Evolutionary conservation across 2,329 filamentous ascomycete genomes (phyloP), one percentile per base, ranked within the genome.

Genomic region (Calonectria pseudoturangicola): DNA sequence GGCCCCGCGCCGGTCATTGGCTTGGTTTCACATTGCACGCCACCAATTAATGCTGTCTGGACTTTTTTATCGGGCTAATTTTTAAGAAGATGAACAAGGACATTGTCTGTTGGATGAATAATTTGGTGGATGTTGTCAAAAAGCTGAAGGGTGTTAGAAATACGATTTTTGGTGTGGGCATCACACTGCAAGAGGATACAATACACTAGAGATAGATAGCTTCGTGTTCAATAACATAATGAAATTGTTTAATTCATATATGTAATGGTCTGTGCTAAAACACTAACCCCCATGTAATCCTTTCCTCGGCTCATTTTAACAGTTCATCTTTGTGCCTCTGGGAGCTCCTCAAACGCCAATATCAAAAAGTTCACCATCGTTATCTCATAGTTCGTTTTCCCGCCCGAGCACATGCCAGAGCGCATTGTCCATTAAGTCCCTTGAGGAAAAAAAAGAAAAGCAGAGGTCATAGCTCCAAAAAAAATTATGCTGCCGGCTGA

Each of bases 271-370:
- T 60, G 21, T 16, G 18, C 25, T 47, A 50, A 36, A 62, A 58
- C 50, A 48, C 41, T 25, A 21, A n/a, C 25, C 41, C 36, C 36
- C 43, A 5, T 39, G 18, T 21, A 28, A 36, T 56, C 43, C 27
- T 30, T 64, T 58, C 41, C n/a, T 21, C 39, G 45, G 30, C 43
- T 56, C 50, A 18, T 62, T 72, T 65, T 63, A 63, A 54, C 33
- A 62, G 16, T 63, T 28, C n/a, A 25, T 71, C 48, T 67, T 39
- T 66, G 45, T 75, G 73, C 63, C 41, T 78, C 33, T 73, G 62
- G 36, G 76, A 69, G 56, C 67, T 70, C 76, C 78, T 76, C 73
- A 66, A 79, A 79, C 77, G 77, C 77, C 76, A 67, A 48, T 69
- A 63, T 71, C 68, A 41, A 33, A 69, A 41, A 64, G 72, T 71